Evolutionary conservation across 1,139 yeast genomes (phyloP).

Genomic region (Geotrichum candidum): DNA sequence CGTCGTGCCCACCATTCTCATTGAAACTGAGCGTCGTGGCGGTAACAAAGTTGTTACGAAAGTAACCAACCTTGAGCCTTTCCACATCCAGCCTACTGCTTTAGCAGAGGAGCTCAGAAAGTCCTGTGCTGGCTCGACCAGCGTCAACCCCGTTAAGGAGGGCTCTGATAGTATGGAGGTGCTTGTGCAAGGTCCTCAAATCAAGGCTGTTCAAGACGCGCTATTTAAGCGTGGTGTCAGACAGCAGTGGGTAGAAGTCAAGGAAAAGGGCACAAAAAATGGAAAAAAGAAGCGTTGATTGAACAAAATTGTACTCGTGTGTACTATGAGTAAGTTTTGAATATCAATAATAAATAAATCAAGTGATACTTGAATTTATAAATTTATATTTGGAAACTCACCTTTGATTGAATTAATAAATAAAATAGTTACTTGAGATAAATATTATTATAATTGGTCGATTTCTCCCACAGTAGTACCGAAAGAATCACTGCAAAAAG

Average conservation of each 20-base stretch:
- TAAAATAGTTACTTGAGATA: background rate
- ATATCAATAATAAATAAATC: background rate
- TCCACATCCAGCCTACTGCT: conserved; percentile 56
- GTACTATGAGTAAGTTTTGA: background rate
- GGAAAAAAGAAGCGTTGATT: conserved; percentile 28
- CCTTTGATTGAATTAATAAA: background rate
- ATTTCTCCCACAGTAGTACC: conserved; percentile 16
- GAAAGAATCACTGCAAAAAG: conserved; percentile 35
- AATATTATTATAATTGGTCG: conserved; percentile 1
- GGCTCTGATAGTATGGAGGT: conserved; percentile 52
- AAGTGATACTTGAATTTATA: no score
- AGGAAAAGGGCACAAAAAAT: conserved; percentile 57
- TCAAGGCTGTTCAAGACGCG: conserved; percentile 51
- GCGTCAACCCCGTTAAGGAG: conserved; percentile 48
- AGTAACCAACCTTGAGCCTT: conserved; percentile 63
- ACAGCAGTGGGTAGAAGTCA: conserved; percentile 56
- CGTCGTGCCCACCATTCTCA: conserved; percentile 55
- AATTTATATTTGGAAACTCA: no score
- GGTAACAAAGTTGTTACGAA: conserved; percentile 79
- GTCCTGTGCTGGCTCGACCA: conserved; percentile 84
- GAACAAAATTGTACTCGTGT: background rate
- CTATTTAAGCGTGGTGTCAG: conserved; percentile 64
- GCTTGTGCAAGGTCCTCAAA: conserved; percentile 88
- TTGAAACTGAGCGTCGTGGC: conserved; percentile 69
- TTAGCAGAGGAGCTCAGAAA: conserved; percentile 66